Conservation (phyloP, 257 asterid genomes). For the Lithospermum erythrorhizon region DNA sequence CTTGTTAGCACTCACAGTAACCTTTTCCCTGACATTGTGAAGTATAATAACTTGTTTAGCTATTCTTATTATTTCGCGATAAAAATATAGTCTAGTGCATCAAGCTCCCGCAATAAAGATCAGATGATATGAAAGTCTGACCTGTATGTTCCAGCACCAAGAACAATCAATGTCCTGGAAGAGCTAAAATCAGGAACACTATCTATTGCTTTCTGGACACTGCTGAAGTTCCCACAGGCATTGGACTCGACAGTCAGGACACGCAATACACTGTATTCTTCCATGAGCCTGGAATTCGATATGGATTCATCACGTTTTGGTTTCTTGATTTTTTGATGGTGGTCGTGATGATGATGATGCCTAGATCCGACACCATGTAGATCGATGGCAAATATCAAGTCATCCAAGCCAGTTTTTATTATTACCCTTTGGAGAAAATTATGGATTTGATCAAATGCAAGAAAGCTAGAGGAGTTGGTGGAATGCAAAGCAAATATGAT, state of each 20-base stretch:
- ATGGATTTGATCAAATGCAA: conserved; percentile 1
- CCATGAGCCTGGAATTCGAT: conserved; percentile 47
- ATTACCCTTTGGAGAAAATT: conserved; percentile 15
- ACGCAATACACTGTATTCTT: conserved; percentile 25
- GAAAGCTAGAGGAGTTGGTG: conserved; percentile 2
- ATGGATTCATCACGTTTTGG: conserved; percentile 22
- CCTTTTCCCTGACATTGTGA: conserved; percentile 47
- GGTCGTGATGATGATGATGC: conserved; percentile 19
- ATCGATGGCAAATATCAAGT: conserved; percentile 13
- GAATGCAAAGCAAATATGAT: conserved; percentile 23
- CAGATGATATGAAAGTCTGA: background rate
- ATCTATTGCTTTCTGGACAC: conserved; percentile 66
- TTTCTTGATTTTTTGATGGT: conserved; percentile 12
- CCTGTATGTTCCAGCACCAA: conserved; percentile 71
- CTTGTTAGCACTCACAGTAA: conserved; percentile 42
- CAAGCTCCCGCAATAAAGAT: background rate
- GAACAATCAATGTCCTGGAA: conserved; percentile 38
- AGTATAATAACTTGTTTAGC: background rate
- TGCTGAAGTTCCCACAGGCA: conserved; percentile 72
- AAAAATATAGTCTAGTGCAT: too few species aligned
- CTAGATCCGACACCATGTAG: conserved; percentile 5
- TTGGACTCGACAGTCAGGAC: conserved; percentile 50
- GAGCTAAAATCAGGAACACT: conserved; percentile 43
- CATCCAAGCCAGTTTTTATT: conserved; percentile 22
- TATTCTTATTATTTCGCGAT: too few species aligned